Evolutionary conservation across 257 asterid species (phyloP).

Genomic region (Gentiana dahurica): DNA sequence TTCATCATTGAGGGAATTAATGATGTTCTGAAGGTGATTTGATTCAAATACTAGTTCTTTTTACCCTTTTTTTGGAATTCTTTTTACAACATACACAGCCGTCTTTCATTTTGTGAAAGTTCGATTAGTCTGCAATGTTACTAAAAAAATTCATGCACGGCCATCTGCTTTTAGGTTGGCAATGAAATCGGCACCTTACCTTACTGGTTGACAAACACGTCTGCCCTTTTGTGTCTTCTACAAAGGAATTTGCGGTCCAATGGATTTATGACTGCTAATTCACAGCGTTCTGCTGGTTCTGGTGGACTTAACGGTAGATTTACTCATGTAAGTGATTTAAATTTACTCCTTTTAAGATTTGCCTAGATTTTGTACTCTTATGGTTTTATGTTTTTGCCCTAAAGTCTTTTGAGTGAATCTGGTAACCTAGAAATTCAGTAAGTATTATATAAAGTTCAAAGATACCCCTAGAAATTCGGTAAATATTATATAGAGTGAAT

Average conservation of each 20-base stretch:
- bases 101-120: neutral
- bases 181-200: conserved; percentile 71
- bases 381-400: too few relatives aligned
- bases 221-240: conserved; percentile 91
- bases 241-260: conserved; percentile 83
- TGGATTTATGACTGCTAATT: conserved; percentile 65
- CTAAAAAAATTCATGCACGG: conserved; percentile 9
- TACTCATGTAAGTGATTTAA: conserved; percentile 49
- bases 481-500: too few relatives aligned
- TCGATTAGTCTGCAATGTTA: neutral
- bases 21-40: conserved; percentile 72
- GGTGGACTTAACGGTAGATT: conserved; percentile 68
- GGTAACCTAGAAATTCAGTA: too few relatives aligned
- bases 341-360: neutral
- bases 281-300: conserved; percentile 76
- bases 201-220: conserved; percentile 89
- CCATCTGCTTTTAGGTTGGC: conserved; percentile 50
- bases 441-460: too few relatives aligned
- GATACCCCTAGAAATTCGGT: too few relatives aligned
- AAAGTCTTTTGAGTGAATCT: too few relatives aligned
- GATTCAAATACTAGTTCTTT: neutral
- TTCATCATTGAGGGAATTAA: conserved; percentile 72
- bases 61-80: neutral
- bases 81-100: neutral
- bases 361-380: too few relatives aligned